Evolutionary conservation across 495 filamentous ascomycete genomes (phyloP).

Genomic region (Penicillium simplicissimum): DNA sequence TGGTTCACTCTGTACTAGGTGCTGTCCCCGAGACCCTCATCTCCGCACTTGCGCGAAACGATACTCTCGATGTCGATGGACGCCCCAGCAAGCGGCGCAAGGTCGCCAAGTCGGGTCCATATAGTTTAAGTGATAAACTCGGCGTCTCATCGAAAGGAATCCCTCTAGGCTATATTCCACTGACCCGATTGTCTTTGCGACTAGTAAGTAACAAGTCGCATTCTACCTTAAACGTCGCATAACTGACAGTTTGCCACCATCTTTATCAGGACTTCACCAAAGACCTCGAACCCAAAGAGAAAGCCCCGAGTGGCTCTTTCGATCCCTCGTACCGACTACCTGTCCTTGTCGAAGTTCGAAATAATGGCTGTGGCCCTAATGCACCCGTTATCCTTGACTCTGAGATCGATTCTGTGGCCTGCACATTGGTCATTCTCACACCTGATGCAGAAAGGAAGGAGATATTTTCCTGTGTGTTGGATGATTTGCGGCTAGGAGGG

Average conservation of each 20-base stretch:
- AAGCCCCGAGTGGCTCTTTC: neutral
- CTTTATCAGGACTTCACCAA: constrained; percentile 23
- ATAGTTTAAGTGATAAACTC: constrained; percentile 23
- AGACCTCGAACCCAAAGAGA: neutral
- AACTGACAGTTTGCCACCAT: constrained; percentile 15
- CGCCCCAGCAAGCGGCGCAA: constrained; percentile 44
- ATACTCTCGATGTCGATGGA: constrained; percentile 15
- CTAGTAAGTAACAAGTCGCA: constrained; percentile 31
- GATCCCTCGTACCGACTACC: constrained; percentile 18
- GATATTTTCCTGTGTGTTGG: constrained; percentile 22
- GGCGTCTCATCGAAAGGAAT: constrained; percentile 24
- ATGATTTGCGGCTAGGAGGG: constrained; percentile 17
- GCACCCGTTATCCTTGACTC: neutral
- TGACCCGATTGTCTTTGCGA: constrained; percentile 35
- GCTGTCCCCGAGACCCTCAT: constrained; percentile 28
- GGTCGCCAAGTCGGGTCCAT: constrained; percentile 17
- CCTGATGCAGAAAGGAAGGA: constrained; percentile 12
- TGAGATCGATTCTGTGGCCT: constrained; percentile 4
- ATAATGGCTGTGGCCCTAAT: neutral
- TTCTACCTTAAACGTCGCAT: neutral
- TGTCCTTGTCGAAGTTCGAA: constrained; percentile 20
- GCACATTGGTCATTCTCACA: constrained; percentile 23
- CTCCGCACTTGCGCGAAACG: constrained; percentile 24
- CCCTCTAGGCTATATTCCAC: constrained; percentile 39
- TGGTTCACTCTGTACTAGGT: constrained; percentile 21